Percentiles rank a stretch among this genome's conserved stretches.
Conservation (phyloP, 768 basidiomycete species). For the Suillus occidentalis region DNA sequence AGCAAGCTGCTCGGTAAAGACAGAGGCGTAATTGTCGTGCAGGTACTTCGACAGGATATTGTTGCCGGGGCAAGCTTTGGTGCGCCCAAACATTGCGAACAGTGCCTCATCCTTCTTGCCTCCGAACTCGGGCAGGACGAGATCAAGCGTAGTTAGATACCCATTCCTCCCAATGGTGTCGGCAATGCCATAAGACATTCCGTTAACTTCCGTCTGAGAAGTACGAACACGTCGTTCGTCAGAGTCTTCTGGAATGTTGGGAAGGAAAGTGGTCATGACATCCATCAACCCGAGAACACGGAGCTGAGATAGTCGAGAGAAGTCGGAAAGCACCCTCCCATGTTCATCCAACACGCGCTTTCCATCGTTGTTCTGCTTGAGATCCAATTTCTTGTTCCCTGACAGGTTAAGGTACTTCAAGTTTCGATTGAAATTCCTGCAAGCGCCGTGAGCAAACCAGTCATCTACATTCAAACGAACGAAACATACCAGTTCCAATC, state of each 20-base stretch:
- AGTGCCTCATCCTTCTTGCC: constrained; percentile 77
- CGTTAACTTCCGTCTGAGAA: constrained; percentile 83
- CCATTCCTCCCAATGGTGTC: constrained; percentile 84
- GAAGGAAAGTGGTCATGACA: constrained; percentile 65
- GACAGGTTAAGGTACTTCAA: constrained; percentile 95
- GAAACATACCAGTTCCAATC: constrained; percentile 94
- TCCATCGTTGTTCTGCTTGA: constrained; percentile 66
- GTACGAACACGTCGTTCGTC: constrained; percentile 92
- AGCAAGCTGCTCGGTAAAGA: constrained; percentile 60
- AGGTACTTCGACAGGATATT: constrained; percentile 81
- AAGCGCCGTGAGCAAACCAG: constrained; percentile 3
- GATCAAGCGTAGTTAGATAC: constrained; percentile 85
- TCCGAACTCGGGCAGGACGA: constrained; percentile 86
- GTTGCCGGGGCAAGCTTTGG: constrained; percentile 53
- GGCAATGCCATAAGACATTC: constrained; percentile 95
- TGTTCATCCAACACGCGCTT: constrained; percentile 29
- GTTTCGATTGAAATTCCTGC: constrained; percentile 94
- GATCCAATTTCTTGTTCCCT: constrained; percentile 94
- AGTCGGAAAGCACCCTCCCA: constrained; percentile 66
- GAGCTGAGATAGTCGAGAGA: constrained; percentile 81
- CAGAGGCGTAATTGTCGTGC: constrained; percentile 72
- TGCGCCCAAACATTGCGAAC: constrained; percentile 94
- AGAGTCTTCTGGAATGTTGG: constrained; percentile 77
- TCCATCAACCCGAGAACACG: constrained; percentile 97
- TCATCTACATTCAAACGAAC: constrained; percentile 1